Base-by-base conservation (phyloP, 2,329 filamentous ascomycete species). In the Leptosphaerulina australis region DNA sequence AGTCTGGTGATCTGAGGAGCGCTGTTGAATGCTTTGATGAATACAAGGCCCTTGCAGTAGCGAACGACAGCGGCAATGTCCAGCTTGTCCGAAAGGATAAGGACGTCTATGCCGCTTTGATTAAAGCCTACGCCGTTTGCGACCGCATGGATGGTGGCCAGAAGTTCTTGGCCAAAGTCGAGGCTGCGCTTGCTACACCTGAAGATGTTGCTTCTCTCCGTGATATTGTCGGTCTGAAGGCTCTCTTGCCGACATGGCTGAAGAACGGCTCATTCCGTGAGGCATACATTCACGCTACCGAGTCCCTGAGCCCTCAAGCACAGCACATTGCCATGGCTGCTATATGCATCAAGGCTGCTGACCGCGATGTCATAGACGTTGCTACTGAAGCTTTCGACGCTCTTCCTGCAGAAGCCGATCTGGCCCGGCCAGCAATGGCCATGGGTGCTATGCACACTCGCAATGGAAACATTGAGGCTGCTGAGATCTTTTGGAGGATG, bases 1-100 rank as follows among this genome's bases (percentile, higher is more conserved):
- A 83, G 31, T 83, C 83, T 9, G 89, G 91, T 39, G 91, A 97
- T 69, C 77, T 97, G 34, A 81, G 86, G 63, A 95, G 89, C 62
- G 94, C 92, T 15, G 90, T 97, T 5, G 91, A 96, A 71, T 91
- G 91, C 74, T 99, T 97, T 76, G 93, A 95, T 58, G 90, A 96
- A 74, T 97, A 97, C 80, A 91, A 91, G 67, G 83, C 85, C 35
- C 80, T 97, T 31, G 92, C 93, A n/a, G 84, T 97, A 43, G 86
- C 88, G 29, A 83, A 94, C 69, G 89, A 97, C 71, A 84, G 82
- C 29, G 91, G 91, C 49, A 79, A 85, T 51, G 79, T 86, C 36
- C 83, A 83, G 8, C 79, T 87, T 36, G 81, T 88, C 56, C 86
- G 92, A 40, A 81, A 89, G 37, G 93, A 97, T 68, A 84, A 87